Base-by-base conservation (phyloP, 352 stramenopile genomes). In the Phytopythium vexans region DNA sequence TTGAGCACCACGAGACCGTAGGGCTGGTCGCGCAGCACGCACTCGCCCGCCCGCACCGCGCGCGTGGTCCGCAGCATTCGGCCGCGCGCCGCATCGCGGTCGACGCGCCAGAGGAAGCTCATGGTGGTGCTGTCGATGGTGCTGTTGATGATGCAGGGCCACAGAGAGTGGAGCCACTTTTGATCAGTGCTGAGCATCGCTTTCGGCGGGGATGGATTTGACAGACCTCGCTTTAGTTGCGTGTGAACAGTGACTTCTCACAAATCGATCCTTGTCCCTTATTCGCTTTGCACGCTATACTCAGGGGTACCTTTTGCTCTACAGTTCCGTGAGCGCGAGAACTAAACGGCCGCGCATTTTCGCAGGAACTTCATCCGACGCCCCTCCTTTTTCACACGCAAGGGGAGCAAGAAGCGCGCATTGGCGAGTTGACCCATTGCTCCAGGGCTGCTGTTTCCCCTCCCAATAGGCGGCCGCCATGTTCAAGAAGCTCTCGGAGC, bases 401-500 rank as follows among this genome's bases (percentile, higher is more conserved):
- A 33, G 14, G 15, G 10, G 15, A 46, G 33, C 6, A 33, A 46
- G 14, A 27, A 40, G 3, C 9, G 12, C 34, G 42, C 5, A 3
- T 9, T 8, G 15, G 11, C 35, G n/a, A n/a, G 12, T 54, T 45
- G 40, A 44, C 27, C n/a, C 39, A 32, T 12, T 34, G 12, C 27
- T 31, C 37, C 7, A 11, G 12, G n/a, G 11, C 15, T 14, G 49
- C 21, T 11, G 16, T 27, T 43, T 49, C 10, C 44, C 10, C 27
- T 10, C 16, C 37, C 37, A 8, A 31, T 16, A 1, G 21, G 21
- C 21, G 21, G 21, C 21, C 21, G 21, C 21, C 39, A 92, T 92
- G 82, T 75, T 92, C 60, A 92, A 89, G 74, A 85, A 74, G 54
- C 68, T 90, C 16, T 80, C 82, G 35, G 79, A 92, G 64, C 75